Evolutionary conservation across 2,329 filamentous ascomycete genomes (phyloP), one percentile per base, ranked within the genome.

Genomic region (Talaromyces albobiverticillius): DNA sequence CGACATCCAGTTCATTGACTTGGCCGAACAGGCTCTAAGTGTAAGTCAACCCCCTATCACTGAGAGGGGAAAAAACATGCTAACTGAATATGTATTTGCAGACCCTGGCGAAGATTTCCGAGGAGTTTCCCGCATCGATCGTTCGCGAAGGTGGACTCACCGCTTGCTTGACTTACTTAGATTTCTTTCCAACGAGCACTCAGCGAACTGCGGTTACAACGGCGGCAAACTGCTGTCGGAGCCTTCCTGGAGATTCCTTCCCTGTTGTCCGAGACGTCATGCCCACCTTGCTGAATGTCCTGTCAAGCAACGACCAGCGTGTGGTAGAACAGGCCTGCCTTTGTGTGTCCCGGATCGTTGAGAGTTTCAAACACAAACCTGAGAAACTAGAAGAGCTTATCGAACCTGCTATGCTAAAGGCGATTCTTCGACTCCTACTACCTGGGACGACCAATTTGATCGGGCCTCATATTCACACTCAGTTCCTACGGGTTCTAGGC

Each of bases 181-280:
- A 99, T 69, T 99, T 99, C 74, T 99, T 99, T 66, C 88, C 93
- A 14, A 99, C 94, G 0, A 94, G 93, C 71, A 97, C 94, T 2
- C 94, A 99, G 72, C 85, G 94, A 60, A 96, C 93, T 13, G 94
- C 94, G 6, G 94, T 99, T 7, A 97, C 92, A 3, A 99, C 93
- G 11, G 94, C 95, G 9, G 95, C 94, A 53, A 99, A 99, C 67
- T 99, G 94, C 76, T 99, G 95, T 71, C 89, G 94, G 59, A 96
- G 96, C 67, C 94, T 99, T 16, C 90, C 92, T 1, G 88, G 93
- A 63, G 94, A 97, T 65, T 95, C 90, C 0, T 99, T 99, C 67
- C 79, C 85, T 1, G 92, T 95, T 9, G 89, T 99, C 46, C 85
- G 87, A 66, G 92, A 96, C 71, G 94, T 96, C 40, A 99, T 99